Evolutionary conservation across 1,284 basidiomycete species (phyloP).

Genomic region (Cutaneotrichosporon sp.): DNA sequence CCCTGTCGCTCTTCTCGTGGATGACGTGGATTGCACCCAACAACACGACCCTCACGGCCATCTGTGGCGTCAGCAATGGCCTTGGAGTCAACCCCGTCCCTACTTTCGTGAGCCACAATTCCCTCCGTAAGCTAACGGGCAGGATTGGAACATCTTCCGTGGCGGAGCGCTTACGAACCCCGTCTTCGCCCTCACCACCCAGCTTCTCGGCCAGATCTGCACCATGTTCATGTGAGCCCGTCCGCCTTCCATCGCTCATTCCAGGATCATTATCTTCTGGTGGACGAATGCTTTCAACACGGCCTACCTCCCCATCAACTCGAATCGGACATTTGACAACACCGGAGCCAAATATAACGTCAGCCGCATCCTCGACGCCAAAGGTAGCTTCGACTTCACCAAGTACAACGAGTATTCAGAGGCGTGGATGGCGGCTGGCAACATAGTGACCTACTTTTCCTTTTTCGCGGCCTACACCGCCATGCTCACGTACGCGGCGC

Average conservation of each 20-base stretch:
- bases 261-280: constrained; percentile 31
- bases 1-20: constrained; percentile 62
- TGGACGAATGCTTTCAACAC: constrained; percentile 39
- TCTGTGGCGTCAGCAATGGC: constrained; percentile 28
- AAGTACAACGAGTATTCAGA: constrained; percentile 45
- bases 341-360: constrained; percentile 46
- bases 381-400: constrained; percentile 26
- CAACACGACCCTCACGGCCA: constrained; percentile 27
- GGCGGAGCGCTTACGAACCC: constrained; percentile 32
- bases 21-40: constrained; percentile 62
- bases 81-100: constrained; percentile 37
- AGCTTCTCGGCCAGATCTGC: constrained; percentile 33
- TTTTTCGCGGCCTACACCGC: constrained; percentile 47
- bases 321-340: constrained; percentile 34
- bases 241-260: not conserved
- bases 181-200: constrained; percentile 40
- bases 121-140: too few species aligned
- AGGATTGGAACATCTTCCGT: constrained; percentile 33
- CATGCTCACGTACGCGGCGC: constrained; percentile 48
- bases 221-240: constrained; percentile 25
- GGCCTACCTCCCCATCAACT: constrained; percentile 43
- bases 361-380: constrained; percentile 38
- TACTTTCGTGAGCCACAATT: constrained; percentile 43
- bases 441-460: constrained; percentile 38
- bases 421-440: constrained; percentile 44